A percentile compares a stretch with the other conserved stretches of the same genome.
Conservation (phyloP, 345 rosid species). For the Arabidopsis arenosa region DNA sequence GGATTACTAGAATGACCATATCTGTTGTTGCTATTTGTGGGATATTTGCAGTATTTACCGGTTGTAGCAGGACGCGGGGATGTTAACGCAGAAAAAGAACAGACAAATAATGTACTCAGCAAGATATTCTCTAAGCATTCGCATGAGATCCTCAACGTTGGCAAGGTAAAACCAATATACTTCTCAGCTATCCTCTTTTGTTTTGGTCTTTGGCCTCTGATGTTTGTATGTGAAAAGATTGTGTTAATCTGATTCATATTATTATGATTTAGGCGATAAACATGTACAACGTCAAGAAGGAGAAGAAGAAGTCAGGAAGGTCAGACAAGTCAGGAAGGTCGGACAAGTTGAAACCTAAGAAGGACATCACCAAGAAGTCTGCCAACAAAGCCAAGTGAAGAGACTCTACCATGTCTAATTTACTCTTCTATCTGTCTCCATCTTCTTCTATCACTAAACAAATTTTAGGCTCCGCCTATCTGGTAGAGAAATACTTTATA, state of each 20-base stretch:
- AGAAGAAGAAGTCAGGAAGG: slow-evolving; percentile 55
- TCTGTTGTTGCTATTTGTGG: background rate
- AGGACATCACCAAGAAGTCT: slow-evolving; percentile 40
- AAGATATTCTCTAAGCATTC: slow-evolving; percentile 86
- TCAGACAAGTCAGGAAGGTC: slow-evolving; percentile 33
- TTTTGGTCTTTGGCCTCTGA: background rate
- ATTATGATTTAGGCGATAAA: slow-evolving; percentile 65
- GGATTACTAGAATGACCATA: background rate
- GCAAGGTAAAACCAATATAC: slow-evolving; percentile 58
- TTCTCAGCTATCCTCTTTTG: slow-evolving; percentile 6
- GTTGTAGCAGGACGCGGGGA: slow-evolving; percentile 67
- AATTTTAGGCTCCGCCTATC: slow-evolving; percentile 17
- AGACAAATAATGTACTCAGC: slow-evolving; percentile 75
- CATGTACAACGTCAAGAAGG: slow-evolving; percentile 81
- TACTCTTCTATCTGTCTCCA: background rate
- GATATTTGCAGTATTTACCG: slow-evolving; percentile 71
- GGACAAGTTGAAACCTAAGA: slow-evolving; percentile 46
- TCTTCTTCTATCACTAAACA: background rate
- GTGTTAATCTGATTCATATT: background rate
- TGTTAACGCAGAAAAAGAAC: slow-evolving; percentile 74
- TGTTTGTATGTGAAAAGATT: background rate
- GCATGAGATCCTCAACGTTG: slow-evolving; percentile 79
- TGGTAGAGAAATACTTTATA: background rate
- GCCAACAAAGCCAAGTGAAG: slow-evolving; percentile 38
- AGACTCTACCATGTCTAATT: background rate